A percentile compares a stretch with the other conserved stretches of the same genome.
Conservation (phyloP, 2,329 filamentous ascomycete genomes). For the Drechslerella dactyloides region DNA sequence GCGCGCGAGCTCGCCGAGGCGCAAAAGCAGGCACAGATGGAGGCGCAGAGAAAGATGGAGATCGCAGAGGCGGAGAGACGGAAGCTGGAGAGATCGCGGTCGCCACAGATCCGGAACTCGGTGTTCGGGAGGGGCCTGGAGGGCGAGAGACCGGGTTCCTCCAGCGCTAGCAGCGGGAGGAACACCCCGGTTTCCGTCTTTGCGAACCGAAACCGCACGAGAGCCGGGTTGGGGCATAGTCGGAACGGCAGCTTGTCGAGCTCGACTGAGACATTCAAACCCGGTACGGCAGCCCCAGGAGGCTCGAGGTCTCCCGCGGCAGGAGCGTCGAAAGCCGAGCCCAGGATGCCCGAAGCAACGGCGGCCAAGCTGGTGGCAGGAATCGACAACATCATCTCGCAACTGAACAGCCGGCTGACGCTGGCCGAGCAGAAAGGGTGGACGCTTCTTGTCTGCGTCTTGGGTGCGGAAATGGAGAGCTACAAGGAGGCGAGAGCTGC, state of each 20-base stretch:
- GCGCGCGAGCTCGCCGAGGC: constrained; percentile 63
- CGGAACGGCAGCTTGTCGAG: constrained; percentile 46
- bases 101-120: constrained; percentile 61
- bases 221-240: constrained; percentile 19
- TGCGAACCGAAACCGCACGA: constrained; percentile 41
- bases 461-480: constrained; percentile 75
- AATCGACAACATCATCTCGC: constrained; percentile 46
- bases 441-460: constrained; percentile 77
- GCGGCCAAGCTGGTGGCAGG: constrained; percentile 39
- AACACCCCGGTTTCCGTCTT: constrained; percentile 44
- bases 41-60: constrained; percentile 43
- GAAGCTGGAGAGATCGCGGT: constrained; percentile 57
- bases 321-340: constrained; percentile 5
- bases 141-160: constrained; percentile 53
- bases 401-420: constrained; percentile 59
- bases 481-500: constrained; percentile 63
- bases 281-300: constrained; percentile 1
- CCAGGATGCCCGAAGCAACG: constrained; percentile 34
- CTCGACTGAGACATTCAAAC: constrained; percentile 46
- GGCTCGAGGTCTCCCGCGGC: not conserved
- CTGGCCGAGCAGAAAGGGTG: constrained; percentile 70
- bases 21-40: constrained; percentile 23
- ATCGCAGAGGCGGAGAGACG: constrained; percentile 56
- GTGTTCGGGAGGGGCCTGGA: constrained; percentile 66
- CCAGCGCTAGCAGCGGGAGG: constrained; percentile 36